Base-by-base conservation (phyloP, 805 yeast genomes). In the Jamesozyma jinghongensis region DNA sequence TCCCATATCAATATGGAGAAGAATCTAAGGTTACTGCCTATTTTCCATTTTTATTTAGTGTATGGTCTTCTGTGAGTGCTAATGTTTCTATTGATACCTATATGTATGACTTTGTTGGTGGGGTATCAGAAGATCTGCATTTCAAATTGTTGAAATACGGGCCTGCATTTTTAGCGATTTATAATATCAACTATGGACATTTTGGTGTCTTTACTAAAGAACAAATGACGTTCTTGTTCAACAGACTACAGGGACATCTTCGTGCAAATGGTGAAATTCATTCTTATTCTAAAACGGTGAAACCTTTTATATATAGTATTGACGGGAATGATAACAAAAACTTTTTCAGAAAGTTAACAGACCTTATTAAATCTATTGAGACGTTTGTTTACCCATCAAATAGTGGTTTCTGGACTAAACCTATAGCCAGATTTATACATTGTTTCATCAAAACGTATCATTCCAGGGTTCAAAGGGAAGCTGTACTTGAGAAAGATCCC, bases 371-470 rank as follows among this genome's bases (percentile, higher is more conserved):
- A 40, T 77, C 94, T 0, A 66, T 87, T 5, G 81, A 75, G 46
- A 84, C 95, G 16, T 85, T 81, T 61, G 79, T 79, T 3, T 97
- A 92, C 59, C 98, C 98, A 5, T 87, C 97, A 0, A 88, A 88
- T 57, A 61, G 70, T n/a, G 97, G 96, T 0, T 71, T 72, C n/a
- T 88, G 97, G 97, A 74, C 94, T 0, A 61, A 71, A 20, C 66
- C 79, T 4, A 73, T 90, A 25, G 71, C 94, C 1, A 75, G 75
- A 42, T 71, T 84, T 20, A 65, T 83, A n/a, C 70, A 73, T 45
- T 72, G 77, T 34, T 63, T 85, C 39, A 72, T 79, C 0, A 67
- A 70, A 37, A 73, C 73, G 47, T 78, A 76, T 43, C 85, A 79
- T 52, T 71, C 73, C 40, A 68, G 94, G 51, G 64, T 56, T 30